A percentile compares a stretch with the other conserved stretches of the same genome.
Evolutionary conservation across 345 rosid species (phyloP).

Genomic region (Capsella bursapastoris): DNA sequence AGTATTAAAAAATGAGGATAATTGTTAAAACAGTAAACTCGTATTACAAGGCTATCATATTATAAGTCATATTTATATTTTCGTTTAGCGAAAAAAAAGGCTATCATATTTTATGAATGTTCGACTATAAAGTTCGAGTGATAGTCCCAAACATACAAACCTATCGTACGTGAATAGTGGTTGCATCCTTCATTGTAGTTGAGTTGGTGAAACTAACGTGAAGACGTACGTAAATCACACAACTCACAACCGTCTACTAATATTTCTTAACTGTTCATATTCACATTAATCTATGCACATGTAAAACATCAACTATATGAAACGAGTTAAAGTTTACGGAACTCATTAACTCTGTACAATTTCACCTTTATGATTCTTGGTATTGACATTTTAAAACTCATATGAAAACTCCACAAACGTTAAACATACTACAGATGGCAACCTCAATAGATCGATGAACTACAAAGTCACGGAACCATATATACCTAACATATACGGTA

Average conservation of each 20-base stretch:
- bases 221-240: not conserved
- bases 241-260: not conserved
- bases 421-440: not conserved
- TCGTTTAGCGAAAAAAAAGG: no score
- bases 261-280: not conserved
- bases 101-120: not conserved
- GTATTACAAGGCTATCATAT: no score
- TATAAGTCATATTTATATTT: no score
- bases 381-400: not conserved
- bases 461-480: not conserved
- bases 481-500: not conserved
- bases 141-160: not conserved
- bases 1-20: no score
- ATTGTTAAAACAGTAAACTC: no score
- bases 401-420: not conserved
- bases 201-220: constrained; percentile 1
- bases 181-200: constrained; percentile 9
- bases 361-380: no score
- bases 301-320: not conserved
- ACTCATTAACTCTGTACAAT: not conserved
- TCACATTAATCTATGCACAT: not conserved
- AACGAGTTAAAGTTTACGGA: not conserved
- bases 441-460: not conserved
- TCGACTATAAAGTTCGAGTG: constrained; percentile 5
- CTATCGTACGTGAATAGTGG: constrained; percentile 28